Percentiles rank a stretch among this genome's conserved stretches.
These are phyloP conservation scores for Tephrocybe sp. DNA, from an alignment of 768 basidiomycete species.

Conservation along the genomic window DNA sequence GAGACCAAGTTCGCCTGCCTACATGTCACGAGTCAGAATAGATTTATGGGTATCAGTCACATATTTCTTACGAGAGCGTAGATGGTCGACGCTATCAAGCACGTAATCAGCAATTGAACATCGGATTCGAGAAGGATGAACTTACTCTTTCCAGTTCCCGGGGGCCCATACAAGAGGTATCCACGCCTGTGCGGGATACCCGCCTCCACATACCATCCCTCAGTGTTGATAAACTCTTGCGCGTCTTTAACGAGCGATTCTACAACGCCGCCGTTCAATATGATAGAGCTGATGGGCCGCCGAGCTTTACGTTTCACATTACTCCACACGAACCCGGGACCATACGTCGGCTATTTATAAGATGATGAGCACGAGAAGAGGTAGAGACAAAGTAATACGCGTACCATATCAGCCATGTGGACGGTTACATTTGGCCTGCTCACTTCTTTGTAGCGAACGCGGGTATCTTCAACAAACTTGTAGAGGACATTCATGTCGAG, in stretches of 20 bases:
- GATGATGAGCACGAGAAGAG: not conserved
- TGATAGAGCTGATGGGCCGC: constrained; percentile 51
- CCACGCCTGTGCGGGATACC: constrained; percentile 60
- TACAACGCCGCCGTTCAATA: constrained; percentile 45
- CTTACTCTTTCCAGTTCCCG: constrained; percentile 62
- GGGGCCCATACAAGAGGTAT: constrained; percentile 55
- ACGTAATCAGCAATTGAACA: constrained; percentile 27
- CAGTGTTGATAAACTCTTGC: constrained; percentile 47
- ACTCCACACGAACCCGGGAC: constrained; percentile 37
- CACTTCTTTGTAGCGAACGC: constrained; percentile 29
- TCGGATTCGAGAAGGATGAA: constrained; percentile 3
- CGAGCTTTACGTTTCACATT: constrained; percentile 45
- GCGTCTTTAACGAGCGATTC: constrained; percentile 48
- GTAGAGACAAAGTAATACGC: constrained; percentile 3
- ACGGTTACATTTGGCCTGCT: constrained; percentile 33
- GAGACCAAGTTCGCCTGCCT: constrained; percentile 68
- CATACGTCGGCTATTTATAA: constrained; percentile 31
- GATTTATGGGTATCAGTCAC: not conserved
- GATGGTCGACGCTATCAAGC: constrained; percentile 45
- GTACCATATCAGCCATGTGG: constrained; percentile 29
- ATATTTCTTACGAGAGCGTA: constrained; percentile 40
- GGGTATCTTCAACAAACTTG: constrained; percentile 33
- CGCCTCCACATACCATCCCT: constrained; percentile 55
- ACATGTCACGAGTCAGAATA: not conserved
- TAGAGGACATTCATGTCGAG: constrained; percentile 33